Evolutionary conservation across 2,329 filamentous ascomycete genomes (phyloP).

Genomic region (Colletotrichum sp.): DNA sequence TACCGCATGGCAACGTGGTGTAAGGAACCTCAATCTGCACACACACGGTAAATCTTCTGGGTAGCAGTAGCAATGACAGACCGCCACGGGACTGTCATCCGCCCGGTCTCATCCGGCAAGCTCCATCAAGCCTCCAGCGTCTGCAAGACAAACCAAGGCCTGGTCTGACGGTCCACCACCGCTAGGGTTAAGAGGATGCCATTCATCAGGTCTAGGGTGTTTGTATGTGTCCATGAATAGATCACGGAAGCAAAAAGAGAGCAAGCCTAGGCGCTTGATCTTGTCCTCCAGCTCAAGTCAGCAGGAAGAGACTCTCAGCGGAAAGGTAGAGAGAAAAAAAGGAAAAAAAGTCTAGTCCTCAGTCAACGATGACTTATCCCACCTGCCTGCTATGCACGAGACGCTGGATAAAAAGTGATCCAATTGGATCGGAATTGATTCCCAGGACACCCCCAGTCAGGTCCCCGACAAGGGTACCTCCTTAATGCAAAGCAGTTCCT

Average conservation of each 20-base stretch:
- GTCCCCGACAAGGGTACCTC: background rate
- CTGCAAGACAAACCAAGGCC: background rate
- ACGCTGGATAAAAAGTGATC: background rate
- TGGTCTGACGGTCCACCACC: background rate
- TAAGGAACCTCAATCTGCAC: background rate
- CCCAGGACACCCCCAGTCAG: background rate
- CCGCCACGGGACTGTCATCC: slow-evolving; percentile 8
- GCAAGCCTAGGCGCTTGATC: background rate
- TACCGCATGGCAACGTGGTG: slow-evolving; percentile 6
- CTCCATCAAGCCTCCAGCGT: background rate
- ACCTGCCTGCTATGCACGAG: background rate
- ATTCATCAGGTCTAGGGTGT: background rate
- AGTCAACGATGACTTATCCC: slow-evolving; percentile 11
- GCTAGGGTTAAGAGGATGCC: background rate
- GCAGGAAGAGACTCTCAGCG: background rate
- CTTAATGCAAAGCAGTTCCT: background rate
- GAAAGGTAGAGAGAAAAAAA: background rate
- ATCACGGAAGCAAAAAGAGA: background rate
- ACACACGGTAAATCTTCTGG: background rate
- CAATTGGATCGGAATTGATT: slow-evolving; percentile 2
- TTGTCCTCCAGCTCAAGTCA: background rate
- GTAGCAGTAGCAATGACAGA: background rate
- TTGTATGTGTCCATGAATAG: background rate
- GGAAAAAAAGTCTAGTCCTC: background rate
- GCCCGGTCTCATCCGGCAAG: slow-evolving; percentile 12